phyloP scores from a whole-genome alignment of 106 monocot species.

The Platanthera zijinensis region DNA sequence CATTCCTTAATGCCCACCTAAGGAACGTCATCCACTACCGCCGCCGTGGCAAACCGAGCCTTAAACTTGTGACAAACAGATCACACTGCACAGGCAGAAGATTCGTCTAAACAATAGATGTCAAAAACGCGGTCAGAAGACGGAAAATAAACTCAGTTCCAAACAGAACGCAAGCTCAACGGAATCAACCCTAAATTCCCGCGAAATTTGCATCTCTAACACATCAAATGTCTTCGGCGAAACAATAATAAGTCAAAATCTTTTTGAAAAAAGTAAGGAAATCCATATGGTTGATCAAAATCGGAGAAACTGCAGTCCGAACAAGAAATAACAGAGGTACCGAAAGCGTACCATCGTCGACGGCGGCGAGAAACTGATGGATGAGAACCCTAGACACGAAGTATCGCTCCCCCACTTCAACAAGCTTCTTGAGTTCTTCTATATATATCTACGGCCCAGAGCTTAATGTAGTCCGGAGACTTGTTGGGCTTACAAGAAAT shows the following conservation, averaged over 20 bases:
- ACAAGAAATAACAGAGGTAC: background rate
- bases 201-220: background rate
- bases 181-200: background rate
- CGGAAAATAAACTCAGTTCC: background rate
- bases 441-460: too few species aligned
- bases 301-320: background rate
- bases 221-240: background rate
- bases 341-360: background rate
- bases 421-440: too few species aligned
- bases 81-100: background rate
- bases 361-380: background rate
- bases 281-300: background rate
- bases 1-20: too few species aligned
- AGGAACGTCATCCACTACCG: too few species aligned
- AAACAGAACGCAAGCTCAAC: background rate
- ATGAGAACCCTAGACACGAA: background rate
- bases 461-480: too few species aligned
- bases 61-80: background rate
- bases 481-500: too few species aligned
- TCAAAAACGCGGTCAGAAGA: too few species aligned
- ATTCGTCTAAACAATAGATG: too few species aligned
- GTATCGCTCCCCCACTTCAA: background rate
- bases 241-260: background rate
- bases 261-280: background rate
- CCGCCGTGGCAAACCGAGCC: too few species aligned